These are phyloP conservation scores for Eucalyptus marginata DNA, from an alignment of 345 rosid genomes.

Conservation along the genomic window DNA sequence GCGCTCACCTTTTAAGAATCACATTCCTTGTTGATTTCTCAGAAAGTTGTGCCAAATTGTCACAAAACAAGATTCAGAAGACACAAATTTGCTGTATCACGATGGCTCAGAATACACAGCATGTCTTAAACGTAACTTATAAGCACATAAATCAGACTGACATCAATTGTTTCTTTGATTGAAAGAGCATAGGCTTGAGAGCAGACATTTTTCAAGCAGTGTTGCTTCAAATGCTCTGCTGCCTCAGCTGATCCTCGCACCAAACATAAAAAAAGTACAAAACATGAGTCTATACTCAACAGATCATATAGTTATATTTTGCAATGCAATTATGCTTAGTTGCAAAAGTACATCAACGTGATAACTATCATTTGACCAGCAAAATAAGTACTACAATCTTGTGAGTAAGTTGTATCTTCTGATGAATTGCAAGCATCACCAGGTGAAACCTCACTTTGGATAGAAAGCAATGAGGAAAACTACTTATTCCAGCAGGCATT, in stretches of 20 bases:
- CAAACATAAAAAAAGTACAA: slow-evolving; percentile 13
- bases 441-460: background rate
- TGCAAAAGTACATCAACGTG: background rate
- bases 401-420: background rate
- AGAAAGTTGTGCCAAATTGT: slow-evolving; percentile 70
- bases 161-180: slow-evolving; percentile 74
- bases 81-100: background rate
- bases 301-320: background rate
- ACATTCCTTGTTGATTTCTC: slow-evolving; percentile 91
- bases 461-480: background rate
- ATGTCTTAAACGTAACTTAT: slow-evolving; percentile 34
- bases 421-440: background rate
- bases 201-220: slow-evolving; percentile 62
- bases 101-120: background rate
- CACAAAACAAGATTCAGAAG: background rate
- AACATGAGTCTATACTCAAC: background rate
- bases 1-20: slow-evolving; percentile 23
- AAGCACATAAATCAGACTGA: slow-evolving; percentile 79
- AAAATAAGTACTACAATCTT: background rate
- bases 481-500: background rate
- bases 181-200: slow-evolving; percentile 81
- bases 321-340: background rate
- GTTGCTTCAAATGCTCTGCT: slow-evolving; percentile 88
- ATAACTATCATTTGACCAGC: background rate
- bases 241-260: slow-evolving; percentile 90